Percentiles rank a stretch among this genome's conserved stretches.
Evolutionary conservation across 176 grass and related monocot species (phyloP).

Genomic region (Zoysia japonica): DNA sequence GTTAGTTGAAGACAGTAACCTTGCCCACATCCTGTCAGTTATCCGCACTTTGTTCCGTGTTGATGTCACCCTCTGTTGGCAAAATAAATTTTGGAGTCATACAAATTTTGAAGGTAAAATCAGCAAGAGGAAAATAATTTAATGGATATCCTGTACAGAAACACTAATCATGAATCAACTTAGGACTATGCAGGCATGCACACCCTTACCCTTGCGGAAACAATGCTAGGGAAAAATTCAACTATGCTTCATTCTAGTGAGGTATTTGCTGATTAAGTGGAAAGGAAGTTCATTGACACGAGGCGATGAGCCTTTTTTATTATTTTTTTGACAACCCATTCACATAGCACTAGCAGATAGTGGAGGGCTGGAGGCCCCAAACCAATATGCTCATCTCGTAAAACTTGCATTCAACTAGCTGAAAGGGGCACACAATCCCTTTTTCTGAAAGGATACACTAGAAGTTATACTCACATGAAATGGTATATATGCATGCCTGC

Average conservation of each 20-base stretch:
- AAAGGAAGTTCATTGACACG: neutral
- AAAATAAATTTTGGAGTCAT: conserved; percentile 17
- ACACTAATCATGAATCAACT: neutral
- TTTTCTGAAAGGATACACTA: neutral
- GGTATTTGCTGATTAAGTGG: neutral
- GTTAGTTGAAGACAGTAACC: conserved; percentile 76
- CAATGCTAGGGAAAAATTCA: neutral
- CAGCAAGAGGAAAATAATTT: neutral
- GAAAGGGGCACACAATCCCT: neutral
- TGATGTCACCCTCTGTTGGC: conserved; percentile 66
- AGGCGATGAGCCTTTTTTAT: neutral
- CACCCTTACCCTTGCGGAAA: neutral
- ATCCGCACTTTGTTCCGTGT: conserved; percentile 72
- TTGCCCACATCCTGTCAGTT: conserved; percentile 88
- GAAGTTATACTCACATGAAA: conserved; percentile 78
- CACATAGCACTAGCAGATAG: neutral
- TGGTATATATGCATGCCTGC: conserved; percentile 91
- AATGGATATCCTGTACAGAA: neutral
- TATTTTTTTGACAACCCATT: neutral
- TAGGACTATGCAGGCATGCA: neutral
- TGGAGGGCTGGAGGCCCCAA: neutral
- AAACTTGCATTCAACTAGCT: neutral
- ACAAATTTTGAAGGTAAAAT: neutral
- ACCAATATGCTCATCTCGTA: neutral
- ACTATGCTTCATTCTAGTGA: neutral